Percentiles rank a stretch among this genome's conserved stretches.
Conservation (phyloP, 352 stramenopile genomes). For the Globisporangium cylindrosporum region DNA sequence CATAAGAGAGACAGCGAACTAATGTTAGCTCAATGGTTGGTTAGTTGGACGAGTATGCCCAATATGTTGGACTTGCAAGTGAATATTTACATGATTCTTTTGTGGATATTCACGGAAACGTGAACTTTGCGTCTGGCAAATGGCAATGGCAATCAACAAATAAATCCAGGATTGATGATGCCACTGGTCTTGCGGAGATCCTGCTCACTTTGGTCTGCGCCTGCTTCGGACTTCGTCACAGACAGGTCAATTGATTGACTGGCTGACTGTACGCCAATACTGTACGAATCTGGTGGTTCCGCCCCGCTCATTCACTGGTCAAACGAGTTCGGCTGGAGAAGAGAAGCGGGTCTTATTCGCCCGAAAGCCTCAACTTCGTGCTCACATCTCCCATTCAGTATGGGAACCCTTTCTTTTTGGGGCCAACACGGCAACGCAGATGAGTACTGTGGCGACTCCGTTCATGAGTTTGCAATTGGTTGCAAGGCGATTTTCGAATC, state of each 20-base stretch:
- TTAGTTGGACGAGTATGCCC: not conserved
- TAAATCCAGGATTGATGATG: constrained; percentile 7
- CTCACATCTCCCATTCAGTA: not conserved
- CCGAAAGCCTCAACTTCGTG: not conserved
- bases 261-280: not conserved
- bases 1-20: not conserved
- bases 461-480: not conserved
- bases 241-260: not conserved
- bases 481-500: too few species aligned
- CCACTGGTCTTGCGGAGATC: not conserved
- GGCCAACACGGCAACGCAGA: not conserved
- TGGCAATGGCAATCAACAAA: constrained; percentile 11
- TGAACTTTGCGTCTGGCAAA: not conserved
- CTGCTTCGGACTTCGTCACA: not conserved
- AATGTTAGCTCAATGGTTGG: not conserved
- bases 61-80: too few species aligned
- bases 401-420: too few species aligned
- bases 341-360: not conserved
- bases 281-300: not conserved
- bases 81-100: not conserved
- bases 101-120: not conserved
- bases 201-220: not conserved
- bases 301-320: not conserved
- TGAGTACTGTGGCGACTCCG: not conserved
- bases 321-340: not conserved